phyloP scores from a whole-genome alignment of 208 protist species.

The Crithidia acanthocephali region DNA sequence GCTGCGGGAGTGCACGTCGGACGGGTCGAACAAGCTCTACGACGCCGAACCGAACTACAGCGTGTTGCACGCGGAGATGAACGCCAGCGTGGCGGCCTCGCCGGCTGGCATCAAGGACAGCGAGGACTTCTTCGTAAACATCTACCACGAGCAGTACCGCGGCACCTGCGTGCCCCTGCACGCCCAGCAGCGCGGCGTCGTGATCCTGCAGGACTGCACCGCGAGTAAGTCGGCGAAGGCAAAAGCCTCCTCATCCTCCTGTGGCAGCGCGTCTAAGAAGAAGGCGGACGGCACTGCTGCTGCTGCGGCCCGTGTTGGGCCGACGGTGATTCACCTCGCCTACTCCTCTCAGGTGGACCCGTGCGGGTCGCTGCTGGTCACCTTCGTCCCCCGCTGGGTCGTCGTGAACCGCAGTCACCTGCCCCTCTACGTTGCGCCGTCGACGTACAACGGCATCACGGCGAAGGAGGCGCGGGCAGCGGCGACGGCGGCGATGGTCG shows the following conservation, averaged over 20 bases:
- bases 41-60: slow-evolving; percentile 57
- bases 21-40: slow-evolving; percentile 40
- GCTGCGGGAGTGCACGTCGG: slow-evolving; percentile 62
- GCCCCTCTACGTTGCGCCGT: slow-evolving; percentile 63
- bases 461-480: slow-evolving; percentile 40
- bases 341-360: slow-evolving; percentile 66
- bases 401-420: slow-evolving; percentile 78
- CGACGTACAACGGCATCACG: slow-evolving; percentile 43
- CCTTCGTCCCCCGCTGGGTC: slow-evolving; percentile 86
- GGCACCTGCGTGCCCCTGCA: slow-evolving; percentile 73
- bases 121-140: slow-evolving; percentile 80
- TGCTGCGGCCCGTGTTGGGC: background rate
- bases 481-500: slow-evolving; percentile 31
- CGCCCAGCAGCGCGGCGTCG: slow-evolving; percentile 76
- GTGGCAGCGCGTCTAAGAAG: slow-evolving; percentile 12
- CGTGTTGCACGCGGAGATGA: slow-evolving; percentile 61
- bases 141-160: slow-evolving; percentile 44
- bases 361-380: slow-evolving; percentile 64
- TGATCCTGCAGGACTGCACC: slow-evolving; percentile 54
- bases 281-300: slow-evolving; percentile 2
- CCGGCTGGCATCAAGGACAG: slow-evolving; percentile 39
- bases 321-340: slow-evolving; percentile 65
- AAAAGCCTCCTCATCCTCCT: background rate
- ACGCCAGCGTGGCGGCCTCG: slow-evolving; percentile 52
- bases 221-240: background rate